phyloP scores from a whole-genome alignment of 2,329 filamentous ascomycete genomes.

The Colletotrichum sp. region DNA sequence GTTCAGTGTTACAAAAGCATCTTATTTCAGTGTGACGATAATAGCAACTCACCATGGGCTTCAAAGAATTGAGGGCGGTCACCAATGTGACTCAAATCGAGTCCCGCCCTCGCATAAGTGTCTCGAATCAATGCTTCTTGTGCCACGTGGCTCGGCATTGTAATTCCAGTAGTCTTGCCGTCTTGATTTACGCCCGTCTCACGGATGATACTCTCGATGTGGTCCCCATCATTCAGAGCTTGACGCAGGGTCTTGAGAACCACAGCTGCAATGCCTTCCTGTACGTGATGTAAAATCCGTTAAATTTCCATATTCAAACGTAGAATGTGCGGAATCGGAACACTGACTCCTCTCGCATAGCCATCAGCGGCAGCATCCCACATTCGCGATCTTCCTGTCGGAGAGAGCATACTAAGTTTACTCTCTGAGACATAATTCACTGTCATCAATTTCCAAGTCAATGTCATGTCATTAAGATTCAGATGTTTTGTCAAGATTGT shows the following conservation, averaged over 20 bases:
- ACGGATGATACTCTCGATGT: slow-evolving; percentile 28
- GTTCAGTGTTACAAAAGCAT: neutral
- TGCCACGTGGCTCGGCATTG: slow-evolving; percentile 35
- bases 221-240: slow-evolving; percentile 40
- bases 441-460: neutral
- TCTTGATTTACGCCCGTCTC: slow-evolving; percentile 27
- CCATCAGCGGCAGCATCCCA: slow-evolving; percentile 52
- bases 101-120: slow-evolving; percentile 26
- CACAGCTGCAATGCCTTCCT: slow-evolving; percentile 54
- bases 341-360: slow-evolving; percentile 58
- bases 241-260: slow-evolving; percentile 50
- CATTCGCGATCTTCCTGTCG: slow-evolving; percentile 37
- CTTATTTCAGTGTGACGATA: slow-evolving; percentile 25
- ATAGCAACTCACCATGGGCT: slow-evolving; percentile 40
- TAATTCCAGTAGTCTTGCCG: slow-evolving; percentile 32
- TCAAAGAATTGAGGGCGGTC: slow-evolving; percentile 25
- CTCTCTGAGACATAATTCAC: neutral
- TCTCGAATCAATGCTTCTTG: slow-evolving; percentile 31
- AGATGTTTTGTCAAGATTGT: neutral
- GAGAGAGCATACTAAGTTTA: slow-evolving; percentile 36
- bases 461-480: neutral
- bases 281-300: slow-evolving; percentile 49
- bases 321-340: slow-evolving; percentile 28
- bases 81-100: slow-evolving; percentile 12
- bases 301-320: neutral